Base-by-base conservation (phyloP, 768 basidiomycete species). In the Coprinopsis sp. region DNA sequence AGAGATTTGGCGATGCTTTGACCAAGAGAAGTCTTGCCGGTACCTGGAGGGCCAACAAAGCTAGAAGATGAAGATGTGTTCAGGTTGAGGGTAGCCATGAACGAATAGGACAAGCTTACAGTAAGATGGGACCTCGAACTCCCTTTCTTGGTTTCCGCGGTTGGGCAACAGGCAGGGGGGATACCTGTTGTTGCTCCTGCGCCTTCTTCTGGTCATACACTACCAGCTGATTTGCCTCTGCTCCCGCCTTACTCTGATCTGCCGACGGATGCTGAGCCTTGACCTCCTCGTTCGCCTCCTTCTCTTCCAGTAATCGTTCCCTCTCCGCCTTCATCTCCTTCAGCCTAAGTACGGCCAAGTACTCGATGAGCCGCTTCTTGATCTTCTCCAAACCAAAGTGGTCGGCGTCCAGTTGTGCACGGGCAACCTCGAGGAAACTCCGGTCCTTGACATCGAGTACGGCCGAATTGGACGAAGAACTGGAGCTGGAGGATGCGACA, bases 331-430 rank as follows among this genome's bases (percentile, higher is more conserved):
- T 73, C 46, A 76, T 56, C 54, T 76, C 73, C 57, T 74, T 72
- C 40, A 78, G 65, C 50, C 90, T 70, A 27, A 94, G 84, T 10
- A 96, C 87, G 0, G 91, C 92, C 31, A 97, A 77, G 61, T 91
- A 96, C 58, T 96, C 94, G 37, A 95, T 87, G 2, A 95, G 64
- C 8, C 93, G 75, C 52, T 88, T 84, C 74, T 96, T 97, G 62
- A 97, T 85, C 62, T 88, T 90, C 48, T 93, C 90, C 14, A 97
- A 71, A 1, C 94, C 94, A 55, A 84, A 95, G 62, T 97, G 93
- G 50, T 95, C 93, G 11, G 81, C 74, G 55, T 97, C 92, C 7
- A 97, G 79, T 59, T 89, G 91, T 18, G 70, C 70, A 19, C 87
- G 82, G 22, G 93, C 91, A 29, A 73, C 76, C 23, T 72, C 50